Base-by-base conservation (phyloP, 2,329 filamentous ascomycete species). In the Diaporthe ampelina region DNA sequence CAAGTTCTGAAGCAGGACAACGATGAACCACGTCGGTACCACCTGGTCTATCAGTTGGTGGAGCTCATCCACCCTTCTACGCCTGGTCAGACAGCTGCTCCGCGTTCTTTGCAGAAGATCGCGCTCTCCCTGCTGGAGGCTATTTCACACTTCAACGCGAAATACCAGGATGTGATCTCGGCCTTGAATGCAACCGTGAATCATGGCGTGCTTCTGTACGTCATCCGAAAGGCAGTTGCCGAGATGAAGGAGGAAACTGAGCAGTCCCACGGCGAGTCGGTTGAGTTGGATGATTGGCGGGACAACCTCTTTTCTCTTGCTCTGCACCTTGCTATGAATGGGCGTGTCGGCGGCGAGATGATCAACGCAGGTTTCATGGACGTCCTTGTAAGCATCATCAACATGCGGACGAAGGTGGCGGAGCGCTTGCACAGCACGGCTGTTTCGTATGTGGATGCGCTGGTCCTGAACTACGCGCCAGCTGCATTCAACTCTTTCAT, bases 151-250 rank as follows among this genome's bases (percentile, higher is more conserved):
- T 94, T 94, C 81, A 93, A 94, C 79, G 86, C 89, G 73, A 95
- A 95, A 80, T 90, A 93, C 40, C 86, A 91, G 45, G 97, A 99
- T 81, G 93, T 99, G 32, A 92, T 95, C 76, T 92, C 94, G 56
- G 95, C 97, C n/a, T 86, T 99, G 56, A 97, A 95, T 79, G 94
- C 97, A 71, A 98, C 96, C 78, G 96, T 98, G 50, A 98, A 97
- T 79, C 97, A 99, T 79, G 97, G 97, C 19, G 93, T 98, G 40
- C 88, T 99, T 58, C 93, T 98, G 78, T 98, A 98, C 80, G 90
- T 98, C 77, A 93, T 98, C 67, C 91, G 96, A 73, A 98, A 97
- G 83, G 94, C 95, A 13, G 94, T 98, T 73, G 92, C 93, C 24
- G 94, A 95, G 76, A 93, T 99, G 85, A 91, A 89, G 73, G 86